A percentile compares a stretch with the other conserved stretches of the same genome.
These are phyloP conservation scores for Albophoma yamanashiensis DNA, from an alignment of 2,329 filamentous ascomycete species.

Conservation along the genomic window DNA sequence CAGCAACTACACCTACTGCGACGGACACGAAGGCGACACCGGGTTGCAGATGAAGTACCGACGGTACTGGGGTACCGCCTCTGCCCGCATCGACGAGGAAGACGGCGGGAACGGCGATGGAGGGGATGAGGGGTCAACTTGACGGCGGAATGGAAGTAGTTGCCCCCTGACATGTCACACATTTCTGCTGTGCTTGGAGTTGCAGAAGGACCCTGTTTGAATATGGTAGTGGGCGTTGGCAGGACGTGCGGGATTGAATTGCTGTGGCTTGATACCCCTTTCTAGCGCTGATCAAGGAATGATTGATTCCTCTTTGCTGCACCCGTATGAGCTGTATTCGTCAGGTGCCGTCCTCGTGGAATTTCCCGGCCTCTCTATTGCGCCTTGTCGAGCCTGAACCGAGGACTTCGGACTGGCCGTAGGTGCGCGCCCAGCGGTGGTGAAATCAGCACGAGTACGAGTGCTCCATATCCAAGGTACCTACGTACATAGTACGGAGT, in stretches of 20 bases:
- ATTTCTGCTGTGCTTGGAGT: background rate
- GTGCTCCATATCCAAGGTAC: no score
- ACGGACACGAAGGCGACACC: constrained; percentile 19
- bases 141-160: background rate
- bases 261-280: constrained; percentile 3
- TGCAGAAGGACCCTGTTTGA: background rate
- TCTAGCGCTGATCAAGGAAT: background rate
- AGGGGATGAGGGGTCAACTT: constrained; percentile 1
- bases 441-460: no score
- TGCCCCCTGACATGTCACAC: background rate
- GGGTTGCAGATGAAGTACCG: constrained; percentile 24
- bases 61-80: constrained; percentile 21
- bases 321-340: background rate
- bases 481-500: no score
- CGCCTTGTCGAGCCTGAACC: background rate
- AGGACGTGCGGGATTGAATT: background rate
- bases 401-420: background rate
- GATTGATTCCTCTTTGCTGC: background rate
- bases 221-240: background rate
- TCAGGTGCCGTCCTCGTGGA: background rate
- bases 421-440: no score
- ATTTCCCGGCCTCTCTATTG: background rate
- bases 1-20: constrained; percentile 18
- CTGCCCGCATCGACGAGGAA: constrained; percentile 26
- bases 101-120: constrained; percentile 15